Percentiles rank a stretch among this genome's conserved stretches.
phyloP scores from a whole-genome alignment of 768 basidiomycete species.

The Pulveroboletus sp. region DNA sequence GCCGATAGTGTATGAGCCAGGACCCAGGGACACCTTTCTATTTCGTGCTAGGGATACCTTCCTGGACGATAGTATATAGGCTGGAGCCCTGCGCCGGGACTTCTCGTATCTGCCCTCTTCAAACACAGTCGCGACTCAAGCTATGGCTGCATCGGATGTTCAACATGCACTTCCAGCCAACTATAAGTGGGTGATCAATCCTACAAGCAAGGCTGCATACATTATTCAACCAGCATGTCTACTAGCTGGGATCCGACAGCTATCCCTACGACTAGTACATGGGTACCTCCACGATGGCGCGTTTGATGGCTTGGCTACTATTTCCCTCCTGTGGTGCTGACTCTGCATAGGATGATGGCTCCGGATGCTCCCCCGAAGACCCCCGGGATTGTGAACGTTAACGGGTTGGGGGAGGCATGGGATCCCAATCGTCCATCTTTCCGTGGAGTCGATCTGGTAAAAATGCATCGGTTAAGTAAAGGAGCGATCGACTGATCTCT shows the following conservation, averaged over 20 bases:
- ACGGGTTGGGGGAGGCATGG: conserved; percentile 26
- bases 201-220: neutral
- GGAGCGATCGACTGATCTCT: neutral
- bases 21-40: too few species aligned
- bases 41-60: too few species aligned
- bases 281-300: conserved; percentile 26
- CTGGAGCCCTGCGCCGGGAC: too few species aligned
- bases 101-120: too few species aligned
- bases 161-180: conserved; percentile 11
- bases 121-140: neutral
- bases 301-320: neutral
- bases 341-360: conserved; percentile 18
- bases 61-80: too few species aligned
- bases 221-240: neutral
- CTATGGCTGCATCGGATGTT: conserved; percentile 23
- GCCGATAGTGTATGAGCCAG: too few species aligned
- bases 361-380: conserved; percentile 2
- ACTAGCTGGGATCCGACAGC: conserved; percentile 23
- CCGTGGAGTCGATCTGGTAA: conserved; percentile 23
- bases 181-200: conserved; percentile 13
- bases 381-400: neutral
- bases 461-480: neutral
- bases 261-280: conserved; percentile 22
- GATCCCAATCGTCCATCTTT: conserved; percentile 17
- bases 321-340: neutral